Evolutionary conservation across 129 eudicot genomes (phyloP), one percentile per base, ranked within the genome.

Genomic region (Saposhnikovia divaricata): DNA sequence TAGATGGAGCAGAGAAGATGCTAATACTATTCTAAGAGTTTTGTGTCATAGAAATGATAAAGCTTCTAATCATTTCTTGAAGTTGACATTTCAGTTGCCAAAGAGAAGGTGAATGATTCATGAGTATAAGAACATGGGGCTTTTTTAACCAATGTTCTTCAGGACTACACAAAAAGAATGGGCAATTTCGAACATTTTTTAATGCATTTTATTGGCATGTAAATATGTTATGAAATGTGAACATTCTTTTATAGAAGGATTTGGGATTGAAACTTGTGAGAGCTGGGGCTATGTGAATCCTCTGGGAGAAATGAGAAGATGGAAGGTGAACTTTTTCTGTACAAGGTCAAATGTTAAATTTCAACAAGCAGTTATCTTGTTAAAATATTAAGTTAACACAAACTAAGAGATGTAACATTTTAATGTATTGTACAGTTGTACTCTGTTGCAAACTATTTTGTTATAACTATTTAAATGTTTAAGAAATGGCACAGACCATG

Each of bases 11-110:
- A 80, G 91, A 19, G 85, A 92, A 9, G 98, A 94, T 75, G 92
- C 98, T 12, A 94, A 94, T 59, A 94, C 98, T 0, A 91, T 94
- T 45, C 71, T 94, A 59, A 90, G 98, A 46, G 96, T 94, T 28
- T 84, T 94, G 65, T 94, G 98, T 78, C 85, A 89, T 84, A 83
- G 98, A 68, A 90, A 94, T 72, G 98, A 94, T 74, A 82, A 77
- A 4, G 83, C 78, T 3, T 96, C 98, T 2, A 94, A 91, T 68
- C 76, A 44, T 39, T 94, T 94, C 85, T 84, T 94, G 82, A 94
- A 94, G 91, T 82, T 84, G 80, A 92, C 93, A 43, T 94, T 94
- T 83, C 92, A 90, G 19, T 83, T 94, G 77, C 93, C 98, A 9
- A 95, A 89, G 86, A 86, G 97, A 71, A 85, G 87, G 69, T 90